These are phyloP conservation scores for Discostella pseudostelligera DNA, from an alignment of 108 stramenopile genomes.

Conservation along the genomic window DNA sequence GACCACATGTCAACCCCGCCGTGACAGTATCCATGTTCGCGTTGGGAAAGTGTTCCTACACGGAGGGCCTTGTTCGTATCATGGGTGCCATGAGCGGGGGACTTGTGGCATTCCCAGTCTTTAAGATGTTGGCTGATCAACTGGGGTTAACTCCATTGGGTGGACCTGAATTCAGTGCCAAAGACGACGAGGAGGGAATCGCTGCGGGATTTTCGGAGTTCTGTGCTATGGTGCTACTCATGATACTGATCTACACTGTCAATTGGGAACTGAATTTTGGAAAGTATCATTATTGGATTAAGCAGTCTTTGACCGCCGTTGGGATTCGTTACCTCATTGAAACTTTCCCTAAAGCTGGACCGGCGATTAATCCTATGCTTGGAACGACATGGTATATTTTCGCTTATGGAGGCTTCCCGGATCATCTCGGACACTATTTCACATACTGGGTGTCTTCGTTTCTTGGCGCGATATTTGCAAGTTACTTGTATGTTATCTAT, in stretches of 20 bases:
- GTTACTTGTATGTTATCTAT: conserved; percentile 67
- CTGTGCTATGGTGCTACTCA: conserved; percentile 66
- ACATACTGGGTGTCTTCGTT: conserved; percentile 83
- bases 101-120: conserved; percentile 81
- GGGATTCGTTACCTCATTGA: conserved; percentile 86
- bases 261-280: conserved; percentile 90
- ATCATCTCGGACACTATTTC: conserved; percentile 71
- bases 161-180: conserved; percentile 76
- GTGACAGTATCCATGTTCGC: conserved; percentile 75
- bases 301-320: conserved; percentile 81
- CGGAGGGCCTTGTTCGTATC: conserved; percentile 75
- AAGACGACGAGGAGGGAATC: conserved; percentile 53
- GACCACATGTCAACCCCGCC: conserved; percentile 74
- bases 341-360: conserved; percentile 80
- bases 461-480: conserved; percentile 65
- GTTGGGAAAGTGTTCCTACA: conserved; percentile 75
- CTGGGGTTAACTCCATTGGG: conserved; percentile 69
- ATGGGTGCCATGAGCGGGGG: conserved; percentile 82
- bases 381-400: conserved; percentile 81
- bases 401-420: conserved; percentile 59
- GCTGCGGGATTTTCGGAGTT: conserved; percentile 75
- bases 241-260: conserved; percentile 71
- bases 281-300: conserved; percentile 82
- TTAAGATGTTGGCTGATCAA: conserved; percentile 53
- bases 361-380: conserved; percentile 90